These are phyloP conservation scores for Vitis hybrid DNA, from an alignment of 177 flowering plant genomes.

Conservation along the genomic window DNA sequence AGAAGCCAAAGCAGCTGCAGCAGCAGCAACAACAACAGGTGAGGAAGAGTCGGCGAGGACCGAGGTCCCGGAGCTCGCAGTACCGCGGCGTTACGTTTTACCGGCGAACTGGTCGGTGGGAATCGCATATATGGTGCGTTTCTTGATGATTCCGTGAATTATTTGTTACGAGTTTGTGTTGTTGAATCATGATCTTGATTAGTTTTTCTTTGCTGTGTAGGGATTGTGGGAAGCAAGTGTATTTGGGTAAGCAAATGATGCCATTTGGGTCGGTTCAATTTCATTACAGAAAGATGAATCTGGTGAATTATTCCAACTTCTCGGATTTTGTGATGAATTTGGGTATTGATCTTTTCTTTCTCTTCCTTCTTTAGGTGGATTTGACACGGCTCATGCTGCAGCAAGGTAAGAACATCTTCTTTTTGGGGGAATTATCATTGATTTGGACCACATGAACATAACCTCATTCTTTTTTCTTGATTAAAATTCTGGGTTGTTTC, in stretches of 20 bases:
- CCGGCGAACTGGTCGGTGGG: constrained; percentile 81
- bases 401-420: constrained; percentile 30
- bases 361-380: constrained; percentile 32
- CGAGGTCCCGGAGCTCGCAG: constrained; percentile 59
- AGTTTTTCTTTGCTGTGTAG: constrained; percentile 32
- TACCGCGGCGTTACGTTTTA: constrained; percentile 68
- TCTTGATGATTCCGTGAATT: too few relatives aligned
- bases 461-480: not conserved
- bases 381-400: constrained; percentile 50
- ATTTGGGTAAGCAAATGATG: constrained; percentile 52
- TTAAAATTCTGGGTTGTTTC: not conserved
- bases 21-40: constrained; percentile 26
- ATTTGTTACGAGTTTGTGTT: not conserved
- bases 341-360: not conserved
- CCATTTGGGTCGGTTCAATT: constrained; percentile 6
- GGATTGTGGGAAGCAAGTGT: constrained; percentile 98
- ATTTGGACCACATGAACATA: not conserved
- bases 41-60: constrained; percentile 53
- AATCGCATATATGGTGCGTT: constrained; percentile 88
- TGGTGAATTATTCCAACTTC: not conserved
- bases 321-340: not conserved
- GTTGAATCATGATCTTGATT: not conserved
- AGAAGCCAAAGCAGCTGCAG: constrained; percentile 19
- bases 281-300: not conserved
- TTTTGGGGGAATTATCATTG: not conserved